These are phyloP conservation scores for Clavispora asparagi DNA, from an alignment of 805 yeast species.

Conservation along the genomic window DNA sequence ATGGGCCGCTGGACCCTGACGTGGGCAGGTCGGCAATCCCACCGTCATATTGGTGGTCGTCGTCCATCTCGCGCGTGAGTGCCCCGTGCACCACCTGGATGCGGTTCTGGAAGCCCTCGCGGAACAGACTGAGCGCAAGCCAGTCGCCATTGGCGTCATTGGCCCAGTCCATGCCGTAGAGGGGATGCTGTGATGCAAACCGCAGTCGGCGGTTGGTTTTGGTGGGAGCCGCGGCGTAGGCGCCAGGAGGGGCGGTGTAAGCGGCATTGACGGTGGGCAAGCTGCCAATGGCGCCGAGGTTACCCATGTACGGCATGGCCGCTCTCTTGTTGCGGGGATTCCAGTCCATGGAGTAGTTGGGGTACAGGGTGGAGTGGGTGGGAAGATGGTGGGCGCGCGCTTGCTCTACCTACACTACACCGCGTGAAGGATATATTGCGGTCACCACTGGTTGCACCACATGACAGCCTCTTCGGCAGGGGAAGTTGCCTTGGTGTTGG, in stretches of 20 bases:
- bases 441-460: too few relatives aligned
- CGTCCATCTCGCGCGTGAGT: conserved; percentile 17
- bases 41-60: conserved; percentile 6
- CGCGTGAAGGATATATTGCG: too few relatives aligned
- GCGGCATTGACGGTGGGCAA: not conserved
- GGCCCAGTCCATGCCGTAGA: conserved; percentile 34
- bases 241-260: not conserved
- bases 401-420: too few relatives aligned
- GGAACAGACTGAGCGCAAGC: conserved; percentile 68
- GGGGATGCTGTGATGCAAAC: conserved; percentile 22
- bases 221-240: not conserved
- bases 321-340: not conserved
- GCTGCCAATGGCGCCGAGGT: not conserved
- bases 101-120: conserved; percentile 71
- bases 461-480: too few relatives aligned
- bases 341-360: not conserved
- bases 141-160: conserved; percentile 31
- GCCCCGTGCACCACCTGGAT: conserved; percentile 44
- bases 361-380: not conserved
- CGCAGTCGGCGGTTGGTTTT: not conserved
- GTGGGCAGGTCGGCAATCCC: not conserved
- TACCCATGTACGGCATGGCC: not conserved
- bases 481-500: too few relatives aligned
- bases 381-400: not conserved
- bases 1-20: not conserved